A percentile compares a stretch with the other conserved stretches of the same genome.
Evolutionary conservation across 2,329 filamentous ascomycete genomes (phyloP).

Genomic region (Fusarium sp.): DNA sequence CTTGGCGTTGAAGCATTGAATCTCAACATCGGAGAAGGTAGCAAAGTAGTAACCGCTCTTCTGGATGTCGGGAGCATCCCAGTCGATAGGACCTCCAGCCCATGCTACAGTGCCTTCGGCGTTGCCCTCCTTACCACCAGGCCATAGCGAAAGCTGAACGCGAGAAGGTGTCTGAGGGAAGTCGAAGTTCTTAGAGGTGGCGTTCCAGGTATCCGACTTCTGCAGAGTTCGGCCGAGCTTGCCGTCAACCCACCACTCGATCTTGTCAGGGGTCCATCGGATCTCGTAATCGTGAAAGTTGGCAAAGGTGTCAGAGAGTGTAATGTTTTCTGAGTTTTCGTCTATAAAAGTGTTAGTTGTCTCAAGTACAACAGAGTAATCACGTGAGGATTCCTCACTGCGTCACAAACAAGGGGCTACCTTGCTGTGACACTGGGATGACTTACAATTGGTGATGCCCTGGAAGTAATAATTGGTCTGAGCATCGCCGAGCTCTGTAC

Average conservation of each 20-base stretch:
- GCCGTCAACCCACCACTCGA: slow-evolving; percentile 91
- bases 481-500: slow-evolving; percentile 77
- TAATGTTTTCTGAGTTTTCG: slow-evolving; percentile 78
- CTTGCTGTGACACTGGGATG: background rate
- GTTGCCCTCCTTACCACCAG: slow-evolving; percentile 83
- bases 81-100: slow-evolving; percentile 90
- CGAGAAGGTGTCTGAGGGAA: slow-evolving; percentile 93
- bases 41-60: slow-evolving; percentile 90
- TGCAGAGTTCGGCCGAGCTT: slow-evolving; percentile 78
- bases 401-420: slow-evolving; percentile 9
- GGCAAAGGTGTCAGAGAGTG: slow-evolving; percentile 75
- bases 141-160: slow-evolving; percentile 96
- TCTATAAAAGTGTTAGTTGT: slow-evolving; percentile 61
- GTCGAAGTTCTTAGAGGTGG: slow-evolving; percentile 81
- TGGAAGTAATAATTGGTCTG: slow-evolving; percentile 99
- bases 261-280: slow-evolving; percentile 87
- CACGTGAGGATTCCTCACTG: slow-evolving; percentile 14
- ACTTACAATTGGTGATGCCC: slow-evolving; percentile 88
- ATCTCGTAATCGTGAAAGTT: slow-evolving; percentile 93
- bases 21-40: slow-evolving; percentile 78
- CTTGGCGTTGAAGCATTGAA: slow-evolving; percentile 82
- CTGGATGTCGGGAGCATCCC: slow-evolving; percentile 81
- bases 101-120: slow-evolving; percentile 86
- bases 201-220: slow-evolving; percentile 86
- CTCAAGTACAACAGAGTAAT: background rate